Evolutionary conservation across 2,329 filamentous ascomycete species (phyloP).

Genomic region (Colletotrichum lentis): DNA sequence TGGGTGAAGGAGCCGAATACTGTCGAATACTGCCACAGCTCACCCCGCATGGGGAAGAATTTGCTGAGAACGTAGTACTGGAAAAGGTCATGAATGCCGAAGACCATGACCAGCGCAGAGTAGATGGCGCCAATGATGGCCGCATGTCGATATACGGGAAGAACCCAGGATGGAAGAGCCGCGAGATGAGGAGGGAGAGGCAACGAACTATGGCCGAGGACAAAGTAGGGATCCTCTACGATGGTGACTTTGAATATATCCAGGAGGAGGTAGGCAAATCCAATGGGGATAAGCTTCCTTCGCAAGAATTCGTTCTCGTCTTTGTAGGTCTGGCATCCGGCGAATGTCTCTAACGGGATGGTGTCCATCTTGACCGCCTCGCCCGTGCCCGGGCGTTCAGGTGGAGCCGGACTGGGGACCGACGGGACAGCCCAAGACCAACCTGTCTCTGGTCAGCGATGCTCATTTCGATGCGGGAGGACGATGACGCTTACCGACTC

Average conservation of each 20-base stretch:
- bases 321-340: conserved; percentile 56
- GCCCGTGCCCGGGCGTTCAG: conserved; percentile 51
- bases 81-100: conserved; percentile 66
- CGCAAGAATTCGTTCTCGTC: conserved; percentile 57
- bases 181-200: conserved; percentile 55
- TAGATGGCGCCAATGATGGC: conserved; percentile 66
- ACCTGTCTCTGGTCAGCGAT: conserved; percentile 48
- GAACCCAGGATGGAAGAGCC: conserved; percentile 53
- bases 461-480: not conserved
- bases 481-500: conserved; percentile 55
- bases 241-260: conserved; percentile 75
- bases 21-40: conserved; percentile 63
- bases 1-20: conserved; percentile 63
- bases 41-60: conserved; percentile 60
- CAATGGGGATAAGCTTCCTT: conserved; percentile 55
- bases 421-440: conserved; percentile 66
- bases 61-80: conserved; percentile 59
- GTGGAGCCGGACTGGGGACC: conserved; percentile 55
- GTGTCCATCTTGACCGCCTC: conserved; percentile 52
- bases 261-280: conserved; percentile 69
- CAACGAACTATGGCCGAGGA: conserved; percentile 55
- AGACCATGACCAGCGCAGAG: conserved; percentile 67
- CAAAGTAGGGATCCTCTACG: conserved; percentile 82
- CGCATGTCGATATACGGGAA: conserved; percentile 64
- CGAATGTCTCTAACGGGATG: conserved; percentile 52